Evolutionary conservation across 805 yeast genomes (phyloP).

Genomic region (Lachancea quebecensis): DNA sequence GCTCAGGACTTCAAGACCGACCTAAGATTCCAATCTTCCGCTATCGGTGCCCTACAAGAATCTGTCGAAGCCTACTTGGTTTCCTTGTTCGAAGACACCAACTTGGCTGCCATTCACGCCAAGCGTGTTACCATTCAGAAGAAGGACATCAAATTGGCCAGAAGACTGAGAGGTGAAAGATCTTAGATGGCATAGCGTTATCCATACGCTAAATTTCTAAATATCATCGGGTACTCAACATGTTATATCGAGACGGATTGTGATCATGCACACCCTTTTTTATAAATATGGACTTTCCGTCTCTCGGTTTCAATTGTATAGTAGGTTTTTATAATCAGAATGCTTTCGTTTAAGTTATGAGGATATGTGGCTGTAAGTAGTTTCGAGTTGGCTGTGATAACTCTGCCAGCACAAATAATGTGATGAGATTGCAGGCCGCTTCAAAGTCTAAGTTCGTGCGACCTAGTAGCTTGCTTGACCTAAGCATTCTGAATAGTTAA

Average conservation of each 20-base stretch:
- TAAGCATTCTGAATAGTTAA: too few relatives aligned
- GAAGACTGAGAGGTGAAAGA: slow-evolving; percentile 97
- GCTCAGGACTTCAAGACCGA: slow-evolving; percentile 91
- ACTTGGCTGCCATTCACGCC: slow-evolving; percentile 97
- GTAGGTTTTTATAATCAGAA: slow-evolving; percentile 1
- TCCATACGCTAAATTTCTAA: not conserved
- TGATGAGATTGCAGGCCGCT: too few relatives aligned
- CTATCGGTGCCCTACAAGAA: slow-evolving; percentile 96
- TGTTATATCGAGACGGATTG: not conserved
- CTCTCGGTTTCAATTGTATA: slow-evolving; percentile 1
- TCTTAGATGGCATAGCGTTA: slow-evolving; percentile 37
- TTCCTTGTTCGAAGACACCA: slow-evolving; percentile 93
- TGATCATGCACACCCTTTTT: not conserved
- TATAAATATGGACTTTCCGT: not conserved
- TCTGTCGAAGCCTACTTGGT: slow-evolving; percentile 98
- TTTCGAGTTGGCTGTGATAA: too few relatives aligned
- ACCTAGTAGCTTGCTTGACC: too few relatives aligned
- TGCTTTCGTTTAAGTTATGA: not conserved
- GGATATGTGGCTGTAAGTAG: too few relatives aligned
- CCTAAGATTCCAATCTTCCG: slow-evolving; percentile 94
- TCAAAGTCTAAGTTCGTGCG: too few relatives aligned
- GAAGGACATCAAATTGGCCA: slow-evolving; percentile 96
- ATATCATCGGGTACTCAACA: not conserved
- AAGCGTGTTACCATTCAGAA: slow-evolving; percentile 98
- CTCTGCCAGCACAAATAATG: too few relatives aligned